These are phyloP conservation scores for Cotoneaster glaucophyllus DNA, from an alignment of 306 rosid genomes.

Conservation along the genomic window DNA sequence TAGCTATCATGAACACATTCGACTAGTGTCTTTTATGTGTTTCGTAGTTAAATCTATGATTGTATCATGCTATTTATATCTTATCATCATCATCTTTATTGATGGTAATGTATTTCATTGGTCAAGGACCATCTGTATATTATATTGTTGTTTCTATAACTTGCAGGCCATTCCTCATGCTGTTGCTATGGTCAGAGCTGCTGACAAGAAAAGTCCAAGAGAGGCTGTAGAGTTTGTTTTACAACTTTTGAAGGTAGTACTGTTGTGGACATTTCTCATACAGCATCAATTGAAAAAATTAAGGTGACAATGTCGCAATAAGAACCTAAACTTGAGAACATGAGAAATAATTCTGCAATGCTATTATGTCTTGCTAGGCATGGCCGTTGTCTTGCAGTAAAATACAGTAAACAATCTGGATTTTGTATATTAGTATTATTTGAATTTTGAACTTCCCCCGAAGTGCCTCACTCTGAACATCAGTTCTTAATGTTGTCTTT, in stretches of 20 bases:
- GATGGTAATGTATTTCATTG: neutral
- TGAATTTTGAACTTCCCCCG: neutral
- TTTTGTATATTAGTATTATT: neutral
- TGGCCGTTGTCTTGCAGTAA: neutral
- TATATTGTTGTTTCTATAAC: neutral
- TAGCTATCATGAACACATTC: neutral
- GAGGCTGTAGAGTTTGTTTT: constrained; percentile 93
- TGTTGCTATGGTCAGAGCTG: constrained; percentile 73
- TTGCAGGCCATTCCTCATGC: constrained; percentile 96
- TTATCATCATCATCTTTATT: neutral
- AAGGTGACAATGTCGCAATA: neutral
- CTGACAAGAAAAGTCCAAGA: constrained; percentile 91
- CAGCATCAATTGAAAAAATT: neutral
- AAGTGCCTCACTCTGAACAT: neutral
- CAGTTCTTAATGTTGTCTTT: neutral
- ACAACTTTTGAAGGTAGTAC: constrained; percentile 77
- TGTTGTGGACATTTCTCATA: neutral
- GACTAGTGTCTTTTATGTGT: neutral
- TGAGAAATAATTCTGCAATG: neutral
- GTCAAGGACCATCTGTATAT: neutral
- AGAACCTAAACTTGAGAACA: neutral
- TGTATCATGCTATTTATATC: neutral
- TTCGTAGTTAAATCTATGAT: neutral
- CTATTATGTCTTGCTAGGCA: neutral
- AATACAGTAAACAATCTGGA: neutral